Base-by-base conservation (phyloP, 108 stramenopile species). In the Discostella pseudostelligera region DNA sequence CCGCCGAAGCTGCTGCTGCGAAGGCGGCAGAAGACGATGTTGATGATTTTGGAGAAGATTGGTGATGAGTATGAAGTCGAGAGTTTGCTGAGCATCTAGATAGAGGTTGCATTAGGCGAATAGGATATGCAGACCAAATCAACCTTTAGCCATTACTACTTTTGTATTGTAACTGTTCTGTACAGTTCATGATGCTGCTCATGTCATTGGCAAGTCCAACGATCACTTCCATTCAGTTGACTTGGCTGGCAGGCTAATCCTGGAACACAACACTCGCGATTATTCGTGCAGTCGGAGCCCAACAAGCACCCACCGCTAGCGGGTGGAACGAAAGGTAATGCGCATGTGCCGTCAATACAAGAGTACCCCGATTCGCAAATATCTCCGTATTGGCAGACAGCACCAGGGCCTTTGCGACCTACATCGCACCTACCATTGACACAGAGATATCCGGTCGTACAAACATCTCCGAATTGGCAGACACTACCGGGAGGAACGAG, bases 1-100 rank as follows among this genome's bases (percentile, higher is more conserved):
- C 74, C n/a, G 76, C 76, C 11, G 50, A 44, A 37, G 68, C 71
- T 9, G 67, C 53, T 12, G 72, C 59, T 14, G 63, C 57, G 26
- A 58, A 65, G 59, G 72, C 13, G 25, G 69, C 59, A 7, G 71
- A 67, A 39, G 81, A 79, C 37, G 36, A 36, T 35, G 59, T 48
- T 53, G 81, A 86, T 61, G 89, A 91, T 59, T 91, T 91, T 68
- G 89, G 81, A 21, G 87, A 91, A 66, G 90, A 88, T 59, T 91
- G 90, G 90, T 88, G 73, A 71, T 46, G n/a, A n/a, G n/a, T n/a
- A n/a, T n/a, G n/a, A n/a, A n/a, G n/a, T n/a, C n/a, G n/a, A n/a
- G n/a, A n/a, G n/a, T n/a, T n/a, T n/a, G n/a, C n/a, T n/a, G n/a
- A n/a, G n/a, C n/a, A n/a, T n/a, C n/a, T n/a, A n/a, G n/a, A n/a